Base-by-base conservation (phyloP, 352 stramenopile genomes). In the Pythium sukuiense region DNA sequence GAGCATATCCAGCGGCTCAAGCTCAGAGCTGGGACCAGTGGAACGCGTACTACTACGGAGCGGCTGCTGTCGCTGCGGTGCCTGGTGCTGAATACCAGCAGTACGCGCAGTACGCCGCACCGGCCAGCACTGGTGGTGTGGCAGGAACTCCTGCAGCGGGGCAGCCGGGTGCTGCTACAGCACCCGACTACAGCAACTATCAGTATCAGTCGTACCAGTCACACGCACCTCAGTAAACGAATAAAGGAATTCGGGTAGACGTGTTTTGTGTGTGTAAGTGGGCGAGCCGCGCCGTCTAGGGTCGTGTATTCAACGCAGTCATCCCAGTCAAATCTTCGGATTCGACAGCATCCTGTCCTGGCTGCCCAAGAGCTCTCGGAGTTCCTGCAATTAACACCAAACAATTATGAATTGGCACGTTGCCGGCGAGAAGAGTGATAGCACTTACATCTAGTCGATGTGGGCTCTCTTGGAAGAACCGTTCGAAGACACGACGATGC, bases 271-370 rank as follows among this genome's bases (percentile, higher is more conserved):
- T 24, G 20, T 24, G 20, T 24, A 24, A 24, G 20, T 24, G 20
- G 20, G 20, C 20, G 20, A 24, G 20, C 20, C 20, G 20, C 20
- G 20, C 20, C 20, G 20, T 24, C 20, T 24, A 26, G 41, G 16
- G 41, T 48, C 41, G 16, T 26, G 9, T 18, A 30, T 30, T 16
- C 14, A 52, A 52, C 18, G 20, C 20, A 24, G 20, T 24, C 0
- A 4, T 29, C 18, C n/a, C 18, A 27, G 26, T 76, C 73, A 92
- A 63, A 83, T 37, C 32, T 65, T 76, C 27, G 69, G 67, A 46
- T 72, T 84, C 14, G 29, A 52, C 6, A 90, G 48, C 57, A 90
- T 73, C 53, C 65, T 72, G 13, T 91, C 81, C 67, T 93, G 85
- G 27, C 72, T 74, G 45, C 32, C 63, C 9, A 93, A 64, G 8